Base-by-base conservation (phyloP, 257 asterid species). In the Cruciata laevipes region DNA sequence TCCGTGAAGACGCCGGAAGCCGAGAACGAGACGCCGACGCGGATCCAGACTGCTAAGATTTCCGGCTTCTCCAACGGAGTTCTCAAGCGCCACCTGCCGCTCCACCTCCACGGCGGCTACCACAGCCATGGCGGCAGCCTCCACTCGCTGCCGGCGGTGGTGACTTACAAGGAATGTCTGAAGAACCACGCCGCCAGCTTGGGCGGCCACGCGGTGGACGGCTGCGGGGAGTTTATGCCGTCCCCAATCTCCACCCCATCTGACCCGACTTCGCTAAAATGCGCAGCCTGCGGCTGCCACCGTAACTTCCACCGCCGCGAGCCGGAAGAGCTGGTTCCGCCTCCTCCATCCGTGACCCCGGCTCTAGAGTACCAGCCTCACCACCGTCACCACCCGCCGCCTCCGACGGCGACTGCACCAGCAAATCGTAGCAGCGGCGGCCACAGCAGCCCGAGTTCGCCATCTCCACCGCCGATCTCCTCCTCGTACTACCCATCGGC, bases 241-340 rank as follows among this genome's bases (percentile, higher is more conserved):
- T 85, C 97, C 0, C 90, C 89, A 0, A 58, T 83, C 1, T 72
- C 89, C 9, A 81, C 76, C 64, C 84, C 92, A 6, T 56, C 87
- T 13, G 95, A 90, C 74, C 97, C 99, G 37, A 84, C 99, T 25
- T 87, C 97, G 17, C 83, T 94, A 3, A 90, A 83, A 81, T 94
- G 99, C 85, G 96, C 99, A 20, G 99, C 96, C 1, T 94, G 97
- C 69, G 96, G 96, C 0, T 94, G 99, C 78, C 99, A 93, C 87
- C 95, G 97, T 27, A 93, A 87, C 61, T 93, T 93, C 87, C 98
- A 93, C 83, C 97, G 98, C 78, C 96, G 97, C 0, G 97, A 90
- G 68, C 87, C 92, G 1, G 96, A 90, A 1, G 92, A 81, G 3
- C 79, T 78, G 0, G 61, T 73, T 49, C 76, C 76, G 0, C 82